Evolutionary conservation across 164 flowering plant species (phyloP), one percentile per base, ranked within the genome.

Genomic region (Chimonanthus praecox): DNA sequence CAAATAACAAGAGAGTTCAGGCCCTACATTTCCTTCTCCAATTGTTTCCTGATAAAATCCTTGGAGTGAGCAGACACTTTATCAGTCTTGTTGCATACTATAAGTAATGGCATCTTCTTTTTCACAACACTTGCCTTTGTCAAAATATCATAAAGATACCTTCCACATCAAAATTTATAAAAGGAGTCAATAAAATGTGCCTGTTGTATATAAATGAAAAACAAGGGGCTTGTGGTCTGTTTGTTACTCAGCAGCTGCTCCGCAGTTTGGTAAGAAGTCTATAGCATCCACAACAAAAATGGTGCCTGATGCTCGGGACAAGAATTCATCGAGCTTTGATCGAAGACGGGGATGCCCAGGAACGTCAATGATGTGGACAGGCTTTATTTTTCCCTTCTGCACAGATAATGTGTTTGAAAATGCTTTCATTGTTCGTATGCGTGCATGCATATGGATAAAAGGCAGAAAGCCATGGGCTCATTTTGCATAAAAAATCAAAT

Each of bases 281-380:
- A 89, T 73, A 54, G 98, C 94, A 84, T 95, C 99, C 72, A 93
- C 94, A 71, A 95, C 94, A 83, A 91, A 95, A 72, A 93, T 87
- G 73, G 92, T 70, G 58, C 89, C 94, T 70, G 94, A 94, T 68
- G 98, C 94, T 75, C 81, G 93, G 67, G 92, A 90, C 85, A 95
- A 78, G 77, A 77, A 89, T 47, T 91, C 94, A 78, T 95, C 97
- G n/a, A 95, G 85, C 79, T 93, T 95, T 44, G 94, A 85, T 44
- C 87, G 88, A 74, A 95, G 97, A 50, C 96, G 97, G 64, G 94
- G 86, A 79, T 95, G 98, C 73, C 99, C 98, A 79, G 98, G 98
- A 83, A 93, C 90, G 85, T 93, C 98, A 75, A 95, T 86, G 33
- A 95, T 67, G 80, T 85, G 94, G 68, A 93, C 89, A 72, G 94